These are phyloP conservation scores for Camelina hispida DNA, from an alignment of 345 rosid genomes.

Conservation along the genomic window DNA sequence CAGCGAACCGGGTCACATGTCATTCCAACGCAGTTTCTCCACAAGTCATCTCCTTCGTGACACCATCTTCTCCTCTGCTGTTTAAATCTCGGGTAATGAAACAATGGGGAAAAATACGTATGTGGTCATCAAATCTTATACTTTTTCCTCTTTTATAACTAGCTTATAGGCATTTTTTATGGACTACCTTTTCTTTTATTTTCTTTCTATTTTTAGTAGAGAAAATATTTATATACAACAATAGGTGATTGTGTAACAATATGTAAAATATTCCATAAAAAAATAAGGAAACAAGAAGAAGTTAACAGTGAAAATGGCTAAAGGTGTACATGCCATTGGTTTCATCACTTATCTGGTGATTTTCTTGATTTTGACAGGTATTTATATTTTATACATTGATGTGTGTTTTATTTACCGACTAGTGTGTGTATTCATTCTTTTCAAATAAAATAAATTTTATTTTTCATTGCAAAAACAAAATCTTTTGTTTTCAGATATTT, in stretches of 20 bases:
- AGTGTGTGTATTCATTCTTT: not conserved
- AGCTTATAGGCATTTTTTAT: not conserved
- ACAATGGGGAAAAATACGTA: too few relatives aligned
- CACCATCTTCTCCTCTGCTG: not conserved
- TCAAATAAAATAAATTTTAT: too few relatives aligned
- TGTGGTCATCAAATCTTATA: not conserved
- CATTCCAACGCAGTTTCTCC: not conserved
- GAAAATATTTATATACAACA: not conserved
- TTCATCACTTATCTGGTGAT: constrained; percentile 9
- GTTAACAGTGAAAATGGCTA: constrained; percentile 8
- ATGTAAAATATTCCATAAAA: not conserved
- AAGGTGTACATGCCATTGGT: not conserved
- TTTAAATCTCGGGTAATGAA: too few relatives aligned
- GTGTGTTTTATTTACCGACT: not conserved
- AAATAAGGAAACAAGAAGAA: not conserved
- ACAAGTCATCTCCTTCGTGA: not conserved
- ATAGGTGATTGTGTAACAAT: not conserved
- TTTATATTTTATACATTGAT: not conserved
- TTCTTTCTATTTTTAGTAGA: not conserved
- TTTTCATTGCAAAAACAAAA: too few relatives aligned
- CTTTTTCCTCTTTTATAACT: not conserved
- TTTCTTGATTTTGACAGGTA: constrained; percentile 19
- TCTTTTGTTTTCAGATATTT: too few relatives aligned
- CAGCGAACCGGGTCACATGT: too few relatives aligned
- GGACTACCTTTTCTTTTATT: not conserved